Evolutionary conservation across 78 protist species (phyloP).

Genomic region (Anaeramoeba ignava): DNA sequence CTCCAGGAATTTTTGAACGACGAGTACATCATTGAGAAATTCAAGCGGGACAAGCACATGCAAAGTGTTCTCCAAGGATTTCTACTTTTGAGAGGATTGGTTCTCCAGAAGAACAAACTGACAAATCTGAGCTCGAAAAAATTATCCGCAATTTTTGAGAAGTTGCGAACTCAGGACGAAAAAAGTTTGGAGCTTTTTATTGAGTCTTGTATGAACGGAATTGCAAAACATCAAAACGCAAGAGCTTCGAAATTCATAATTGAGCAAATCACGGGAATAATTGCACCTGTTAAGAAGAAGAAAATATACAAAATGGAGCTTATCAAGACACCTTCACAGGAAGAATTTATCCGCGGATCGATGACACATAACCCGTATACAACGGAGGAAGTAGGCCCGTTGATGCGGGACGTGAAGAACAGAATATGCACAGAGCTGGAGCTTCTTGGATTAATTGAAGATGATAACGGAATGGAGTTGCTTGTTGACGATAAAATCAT

Average conservation of each 20-base stretch:
- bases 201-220: no score
- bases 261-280: conserved; percentile 53
- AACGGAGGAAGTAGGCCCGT: conserved; percentile 21
- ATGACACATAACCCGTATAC: conserved; percentile 63
- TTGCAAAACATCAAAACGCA: conserved; percentile 8
- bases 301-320: conserved; percentile 31
- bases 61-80: conserved; percentile 23
- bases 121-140: conserved; percentile 34
- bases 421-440: no score
- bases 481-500: conserved; percentile 63
- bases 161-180: conserved; percentile 32
- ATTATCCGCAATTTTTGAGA: conserved; percentile 8
- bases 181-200: no score
- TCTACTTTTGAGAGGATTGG: conserved; percentile 49
- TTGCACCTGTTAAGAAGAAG: conserved; percentile 45
- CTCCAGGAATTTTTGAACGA: conserved; percentile 29
- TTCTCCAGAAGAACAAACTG: conserved; percentile 50
- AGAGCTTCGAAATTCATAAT: conserved; percentile 39
- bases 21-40: conserved; percentile 16
- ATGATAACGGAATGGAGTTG: conserved; percentile 80
- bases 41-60: conserved; percentile 22
- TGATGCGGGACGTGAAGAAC: no score
- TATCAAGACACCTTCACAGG: conserved; percentile 50
- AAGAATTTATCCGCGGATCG: conserved; percentile 78
- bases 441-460: no score